Base-by-base conservation (phyloP, 345 rosid species). In the Citropsis articulata region DNA sequence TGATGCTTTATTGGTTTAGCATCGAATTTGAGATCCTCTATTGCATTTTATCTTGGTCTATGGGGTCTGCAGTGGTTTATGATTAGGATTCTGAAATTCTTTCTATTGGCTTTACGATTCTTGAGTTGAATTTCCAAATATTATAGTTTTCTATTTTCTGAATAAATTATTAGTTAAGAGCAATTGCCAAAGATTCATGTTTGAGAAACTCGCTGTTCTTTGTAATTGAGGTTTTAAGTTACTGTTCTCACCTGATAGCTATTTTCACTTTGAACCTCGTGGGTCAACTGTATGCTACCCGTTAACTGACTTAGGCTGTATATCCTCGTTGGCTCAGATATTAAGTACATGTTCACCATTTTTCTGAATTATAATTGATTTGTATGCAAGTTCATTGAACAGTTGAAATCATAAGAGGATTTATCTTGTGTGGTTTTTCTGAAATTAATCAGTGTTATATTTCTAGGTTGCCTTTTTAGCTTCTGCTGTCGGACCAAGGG, bases 401-500 rank as follows among this genome's bases (percentile, higher is more conserved):
- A n/a, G 76, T 48, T 64, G 31, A 12, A 24, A 30, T 53, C 19
- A 31, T 22, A n/a, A 3, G 79, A 70, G 18, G 79, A 59, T 5
- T 71, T 78, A 53, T 13, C 60, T 66, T 56, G 70, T 50, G 60
- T 35, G 53, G 6, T 8, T 71, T 35, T 76, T 76, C 21, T 68
- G 21, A 64, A 62, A 83, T 75, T 85, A 59, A 83, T 56, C 16
- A 28, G 79, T 71, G 31, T 33, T 69, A 33, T 79, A 66, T 79
- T 81, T 74, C 57, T 83, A 96, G 99, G 98, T 94, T 84, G 89
- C 99, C 63, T 96, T 94, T 87, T 83, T 96, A 90, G 98, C 99
- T 82, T 89, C 95, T 84, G 91, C 98, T 79, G 90, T 96, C 78
- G 99, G 98, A 82, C 99, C 99, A 48, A 89, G 99, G 84, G 97